Evolutionary conservation across 2,329 filamentous ascomycete species (phyloP).

Genomic region (Sporothrix euskadiensis): DNA sequence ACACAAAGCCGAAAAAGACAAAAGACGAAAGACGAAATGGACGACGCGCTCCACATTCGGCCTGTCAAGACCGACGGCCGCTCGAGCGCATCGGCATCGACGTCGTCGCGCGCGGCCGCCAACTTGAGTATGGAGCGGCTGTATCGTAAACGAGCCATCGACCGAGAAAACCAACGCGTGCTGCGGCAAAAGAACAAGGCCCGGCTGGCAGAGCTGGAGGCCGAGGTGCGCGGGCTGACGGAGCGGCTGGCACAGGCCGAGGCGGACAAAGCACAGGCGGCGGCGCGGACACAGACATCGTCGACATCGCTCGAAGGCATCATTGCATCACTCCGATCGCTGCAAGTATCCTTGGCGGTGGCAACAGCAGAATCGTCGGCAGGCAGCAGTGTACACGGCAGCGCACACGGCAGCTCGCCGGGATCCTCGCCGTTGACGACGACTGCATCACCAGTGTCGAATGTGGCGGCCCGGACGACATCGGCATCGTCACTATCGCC

Average conservation of each 20-base stretch:
- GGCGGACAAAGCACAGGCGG: slow-evolving; percentile 23
- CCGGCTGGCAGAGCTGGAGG: slow-evolving; percentile 29
- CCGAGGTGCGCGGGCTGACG: slow-evolving; percentile 24
- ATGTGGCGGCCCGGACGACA: background rate
- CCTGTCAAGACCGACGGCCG: slow-evolving; percentile 29
- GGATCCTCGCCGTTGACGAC: slow-evolving; percentile 14
- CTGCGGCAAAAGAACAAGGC: slow-evolving; percentile 31
- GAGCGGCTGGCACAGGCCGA: slow-evolving; percentile 23
- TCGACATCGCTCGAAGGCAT: slow-evolving; percentile 22
- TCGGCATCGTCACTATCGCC: slow-evolving; percentile 11
- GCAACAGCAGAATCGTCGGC: background rate
- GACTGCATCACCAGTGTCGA: background rate
- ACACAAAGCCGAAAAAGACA: background rate
- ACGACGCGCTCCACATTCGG: slow-evolving; percentile 21
- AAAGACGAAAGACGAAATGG: background rate
- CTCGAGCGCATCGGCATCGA: slow-evolving; percentile 16
- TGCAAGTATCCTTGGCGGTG: slow-evolving; percentile 24
- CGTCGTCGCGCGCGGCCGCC: slow-evolving; percentile 28
- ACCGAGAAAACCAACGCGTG: slow-evolving; percentile 30
- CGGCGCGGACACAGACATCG: slow-evolving; percentile 24
- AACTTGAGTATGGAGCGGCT: slow-evolving; percentile 29
- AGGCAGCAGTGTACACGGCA: background rate
- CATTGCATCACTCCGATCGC: slow-evolving; percentile 25
- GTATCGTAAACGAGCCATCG: slow-evolving; percentile 30
- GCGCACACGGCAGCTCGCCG: slow-evolving; percentile 2